A percentile compares a stretch with the other conserved stretches of the same genome.
These are phyloP conservation scores for Exophiala bonariae DNA, from an alignment of 2,329 filamentous ascomycete genomes.

Conservation along the genomic window DNA sequence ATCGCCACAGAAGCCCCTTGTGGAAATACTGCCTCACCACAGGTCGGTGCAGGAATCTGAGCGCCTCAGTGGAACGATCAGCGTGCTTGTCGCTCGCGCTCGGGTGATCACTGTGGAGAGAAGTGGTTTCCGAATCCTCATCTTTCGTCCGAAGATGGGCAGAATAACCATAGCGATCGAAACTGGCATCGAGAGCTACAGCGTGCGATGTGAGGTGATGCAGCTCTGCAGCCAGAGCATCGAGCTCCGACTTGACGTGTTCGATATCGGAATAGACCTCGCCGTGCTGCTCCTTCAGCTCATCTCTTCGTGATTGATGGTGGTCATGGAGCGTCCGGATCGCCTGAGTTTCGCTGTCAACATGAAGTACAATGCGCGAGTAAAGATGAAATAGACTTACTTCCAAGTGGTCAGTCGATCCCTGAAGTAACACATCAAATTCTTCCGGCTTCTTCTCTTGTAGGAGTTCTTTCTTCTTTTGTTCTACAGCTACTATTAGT, in stretches of 20 bases:
- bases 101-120: slow-evolving; percentile 25
- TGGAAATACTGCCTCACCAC: slow-evolving; percentile 67
- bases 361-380: not conserved
- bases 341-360: slow-evolving; percentile 30
- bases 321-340: slow-evolving; percentile 54
- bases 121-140: slow-evolving; percentile 28
- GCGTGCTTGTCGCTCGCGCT: slow-evolving; percentile 28
- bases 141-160: slow-evolving; percentile 56
- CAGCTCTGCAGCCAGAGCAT: slow-evolving; percentile 54
- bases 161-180: slow-evolving; percentile 63
- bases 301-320: slow-evolving; percentile 50
- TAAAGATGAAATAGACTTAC: not conserved
- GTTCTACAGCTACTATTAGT: slow-evolving; percentile 5
- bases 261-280: slow-evolving; percentile 59
- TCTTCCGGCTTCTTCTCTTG: slow-evolving; percentile 8
- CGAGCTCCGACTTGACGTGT: slow-evolving; percentile 53
- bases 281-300: slow-evolving; percentile 51
- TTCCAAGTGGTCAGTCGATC: slow-evolving; percentile 18
- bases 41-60: slow-evolving; percentile 61
- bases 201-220: slow-evolving; percentile 56
- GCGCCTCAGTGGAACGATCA: slow-evolving; percentile 38
- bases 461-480: slow-evolving; percentile 10
- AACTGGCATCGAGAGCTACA: slow-evolving; percentile 59
- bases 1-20: slow-evolving; percentile 63
- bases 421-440: slow-evolving; percentile 22